Evolutionary conservation across 495 filamentous ascomycete genomes (phyloP).

Genomic region (Clohesyomyces aquaticus): DNA sequence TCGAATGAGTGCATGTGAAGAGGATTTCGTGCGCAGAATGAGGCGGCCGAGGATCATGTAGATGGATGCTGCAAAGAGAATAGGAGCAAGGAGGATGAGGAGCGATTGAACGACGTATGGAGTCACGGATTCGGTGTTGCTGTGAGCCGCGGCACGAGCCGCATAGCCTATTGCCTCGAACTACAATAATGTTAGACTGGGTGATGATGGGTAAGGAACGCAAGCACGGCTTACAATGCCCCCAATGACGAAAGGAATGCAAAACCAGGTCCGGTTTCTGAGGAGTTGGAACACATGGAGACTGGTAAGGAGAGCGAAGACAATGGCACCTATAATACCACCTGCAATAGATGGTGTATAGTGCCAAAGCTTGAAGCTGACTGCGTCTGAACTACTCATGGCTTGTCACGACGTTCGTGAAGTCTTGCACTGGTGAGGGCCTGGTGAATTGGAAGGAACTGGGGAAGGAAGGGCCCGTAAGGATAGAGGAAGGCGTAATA

Average conservation of each 20-base stretch:
- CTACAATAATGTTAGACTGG: slow-evolving; percentile 6
- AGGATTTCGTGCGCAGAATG: slow-evolving; percentile 33
- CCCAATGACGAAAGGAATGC: slow-evolving; percentile 28
- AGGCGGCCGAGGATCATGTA: slow-evolving; percentile 49
- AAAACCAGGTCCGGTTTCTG: slow-evolving; percentile 30
- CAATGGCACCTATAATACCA: slow-evolving; percentile 11
- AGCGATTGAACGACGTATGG: slow-evolving; percentile 45
- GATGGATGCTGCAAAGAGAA: slow-evolving; percentile 45
- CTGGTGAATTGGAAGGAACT: too few relatives aligned
- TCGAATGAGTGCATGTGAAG: slow-evolving; percentile 38
- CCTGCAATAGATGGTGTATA: slow-evolving; percentile 28
- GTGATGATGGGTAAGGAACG: not conserved
- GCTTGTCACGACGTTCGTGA: too few relatives aligned
- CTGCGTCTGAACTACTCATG: not conserved
- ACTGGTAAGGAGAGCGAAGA: slow-evolving; percentile 13
- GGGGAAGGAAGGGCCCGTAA: too few relatives aligned
- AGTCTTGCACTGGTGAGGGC: too few relatives aligned
- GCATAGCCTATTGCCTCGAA: slow-evolving; percentile 35
- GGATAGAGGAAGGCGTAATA: not conserved
- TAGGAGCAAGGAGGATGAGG: slow-evolving; percentile 44
- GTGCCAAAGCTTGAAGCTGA: slow-evolving; percentile 19
- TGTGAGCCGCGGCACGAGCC: slow-evolving; percentile 26
- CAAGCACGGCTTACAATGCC: slow-evolving; percentile 25
- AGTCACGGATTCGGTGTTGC: slow-evolving; percentile 21
- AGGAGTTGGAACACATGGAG: slow-evolving; percentile 20